Base-by-base conservation (phyloP, 129 eudicot genomes). In the Tanacetum coccineum region DNA sequence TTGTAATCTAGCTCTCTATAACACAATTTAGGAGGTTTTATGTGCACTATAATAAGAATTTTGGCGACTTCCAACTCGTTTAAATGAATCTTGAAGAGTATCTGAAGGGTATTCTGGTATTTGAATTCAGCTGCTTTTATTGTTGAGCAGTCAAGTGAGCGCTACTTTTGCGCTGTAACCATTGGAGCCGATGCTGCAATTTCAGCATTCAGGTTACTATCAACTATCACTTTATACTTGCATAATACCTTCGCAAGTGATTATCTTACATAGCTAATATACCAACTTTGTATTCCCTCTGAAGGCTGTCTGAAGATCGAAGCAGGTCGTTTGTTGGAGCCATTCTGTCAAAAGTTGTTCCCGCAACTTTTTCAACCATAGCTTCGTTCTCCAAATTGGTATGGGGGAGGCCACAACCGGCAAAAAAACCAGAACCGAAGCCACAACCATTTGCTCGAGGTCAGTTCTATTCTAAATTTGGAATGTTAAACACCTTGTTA, bases 111-210 rank as follows among this genome's bases (percentile, higher is more conserved):
- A 79, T 74, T 79, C 83, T 81, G 85, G 90, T 89, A 80, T 82
- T 86, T 84, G 89, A 93, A 86, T 88, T 84, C 95, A 86, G 96
- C 91, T 88, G 84, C 84, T 93, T 86, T 88, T 93, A 79, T 93
- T 93, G 89, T 92, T 88, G 95, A 86, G 91, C 98, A 93, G 98
- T 88, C 98, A 45, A 88, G 96, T 76, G 92, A 89, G 58, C 98
- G 88, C 19, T 93, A 93, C 75, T 93, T 81, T 66, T 79, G 95
- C 71, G 98, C 98, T 36, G 78, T 93, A 73, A 79, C 87, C 50
- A 70, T 93, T 54, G 98, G 98, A 70, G 83, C 66, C 39, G 98
- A 93, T 89, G 96, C 98, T 67, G 98, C 81, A 64, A 93, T 93
- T 70, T 93, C 98, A 66, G 98, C 98, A 15, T 93, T 84, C 82